Evolutionary conservation across 371 early-diverging fungal genomes (phyloP).

Genomic region (Mucor circinelloides): DNA sequence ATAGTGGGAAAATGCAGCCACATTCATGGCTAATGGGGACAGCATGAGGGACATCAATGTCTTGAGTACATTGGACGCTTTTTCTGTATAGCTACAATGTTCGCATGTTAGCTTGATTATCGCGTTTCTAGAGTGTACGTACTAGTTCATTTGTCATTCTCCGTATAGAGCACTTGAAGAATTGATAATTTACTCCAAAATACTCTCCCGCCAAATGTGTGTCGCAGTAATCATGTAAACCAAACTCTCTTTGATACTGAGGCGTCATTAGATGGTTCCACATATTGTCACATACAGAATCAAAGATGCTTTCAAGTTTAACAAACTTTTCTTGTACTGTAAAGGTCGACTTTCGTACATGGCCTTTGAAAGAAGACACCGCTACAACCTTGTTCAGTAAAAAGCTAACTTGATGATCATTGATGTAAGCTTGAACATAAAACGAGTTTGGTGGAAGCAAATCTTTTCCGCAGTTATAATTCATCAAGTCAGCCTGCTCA

Average conservation of each 20-base stretch:
- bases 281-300: neutral
- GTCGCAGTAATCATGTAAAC: neutral
- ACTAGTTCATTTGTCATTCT: neutral
- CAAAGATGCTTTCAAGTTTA: neutral
- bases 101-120: neutral
- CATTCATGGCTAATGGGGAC: neutral
- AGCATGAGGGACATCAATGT: neutral
- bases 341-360: neutral
- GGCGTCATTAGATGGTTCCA: neutral
- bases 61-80: neutral
- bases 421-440: neutral
- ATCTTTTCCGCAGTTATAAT: neutral
- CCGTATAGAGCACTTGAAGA: neutral
- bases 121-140: neutral
- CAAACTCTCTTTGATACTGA: neutral
- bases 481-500: neutral
- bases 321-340: neutral
- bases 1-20: neutral
- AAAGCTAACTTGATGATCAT: neutral
- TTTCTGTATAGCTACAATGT: neutral
- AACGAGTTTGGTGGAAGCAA: neutral
- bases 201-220: neutral
- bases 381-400: neutral
- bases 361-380: neutral
- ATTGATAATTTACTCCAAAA: neutral